Percentiles rank a stretch among this genome's conserved stretches.
phyloP scores from a whole-genome alignment of 768 basidiomycete species.

The Psilocybe cyanescens region DNA sequence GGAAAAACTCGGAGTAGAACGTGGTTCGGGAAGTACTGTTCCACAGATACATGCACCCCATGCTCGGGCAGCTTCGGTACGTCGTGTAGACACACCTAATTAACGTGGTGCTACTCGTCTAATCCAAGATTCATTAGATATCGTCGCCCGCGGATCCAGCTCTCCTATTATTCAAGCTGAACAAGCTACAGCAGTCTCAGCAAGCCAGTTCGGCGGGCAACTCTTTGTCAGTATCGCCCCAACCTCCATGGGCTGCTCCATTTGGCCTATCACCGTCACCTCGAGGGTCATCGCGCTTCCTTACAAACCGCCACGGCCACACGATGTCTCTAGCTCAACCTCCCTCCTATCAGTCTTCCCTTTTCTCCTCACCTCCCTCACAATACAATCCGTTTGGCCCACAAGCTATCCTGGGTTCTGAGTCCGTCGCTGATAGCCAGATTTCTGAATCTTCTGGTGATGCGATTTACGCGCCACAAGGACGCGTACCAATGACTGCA shows the following conservation, averaged over 20 bases:
- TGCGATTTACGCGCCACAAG: constrained; percentile 57
- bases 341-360: constrained; percentile 43
- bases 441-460: constrained; percentile 21
- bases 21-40: constrained; percentile 54
- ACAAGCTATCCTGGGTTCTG: constrained; percentile 53
- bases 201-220: constrained; percentile 47
- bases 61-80: constrained; percentile 82
- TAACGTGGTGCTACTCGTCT: constrained; percentile 26
- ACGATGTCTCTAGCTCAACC: constrained; percentile 74
- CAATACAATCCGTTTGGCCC: constrained; percentile 72
- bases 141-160: constrained; percentile 91
- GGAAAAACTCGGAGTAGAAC: constrained; percentile 79
- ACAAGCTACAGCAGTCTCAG: constrained; percentile 81
- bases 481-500: constrained; percentile 49
- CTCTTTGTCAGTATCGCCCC: constrained; percentile 69
- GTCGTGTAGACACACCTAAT: constrained; percentile 49
- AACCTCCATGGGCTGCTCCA: constrained; percentile 47
- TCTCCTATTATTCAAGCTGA: constrained; percentile 78
- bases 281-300: constrained; percentile 34
- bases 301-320: constrained; percentile 66
- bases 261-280: constrained; percentile 56
- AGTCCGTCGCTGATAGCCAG: constrained; percentile 23
- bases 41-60: constrained; percentile 75
- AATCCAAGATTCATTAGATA: constrained; percentile 50
- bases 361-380: constrained; percentile 30